Conservation (phyloP, 148 eudicot species). For the Cornus florida region DNA sequence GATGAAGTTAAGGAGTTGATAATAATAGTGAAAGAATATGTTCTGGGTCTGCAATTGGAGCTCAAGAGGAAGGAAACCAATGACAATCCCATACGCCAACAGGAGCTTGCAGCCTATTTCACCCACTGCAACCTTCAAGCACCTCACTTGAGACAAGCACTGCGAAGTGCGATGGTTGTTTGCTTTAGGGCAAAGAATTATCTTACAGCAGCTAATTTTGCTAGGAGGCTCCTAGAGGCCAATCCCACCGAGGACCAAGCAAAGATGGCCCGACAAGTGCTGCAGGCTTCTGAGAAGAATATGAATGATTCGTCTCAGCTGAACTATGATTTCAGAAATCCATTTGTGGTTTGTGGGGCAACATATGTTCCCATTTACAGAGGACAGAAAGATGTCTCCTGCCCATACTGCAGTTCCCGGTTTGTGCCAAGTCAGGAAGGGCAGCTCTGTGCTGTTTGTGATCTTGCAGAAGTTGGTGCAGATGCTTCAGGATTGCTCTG, state of each 20-base stretch:
- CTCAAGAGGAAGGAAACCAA: conserved; percentile 69
- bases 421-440: conserved; percentile 82
- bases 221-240: conserved; percentile 75
- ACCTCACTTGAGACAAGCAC: conserved; percentile 82
- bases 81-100: conserved; percentile 75
- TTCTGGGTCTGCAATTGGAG: conserved; percentile 82
- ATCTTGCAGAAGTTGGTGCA: conserved; percentile 72
- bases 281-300: conserved; percentile 83
- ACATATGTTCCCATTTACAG: conserved; percentile 81
- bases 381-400: conserved; percentile 74
- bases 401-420: conserved; percentile 80
- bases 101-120: conserved; percentile 93
- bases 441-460: conserved; percentile 79
- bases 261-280: conserved; percentile 68
- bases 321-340: conserved; percentile 94
- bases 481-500: conserved; percentile 97
- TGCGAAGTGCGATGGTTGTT: conserved; percentile 69
- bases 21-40: conserved; percentile 78
- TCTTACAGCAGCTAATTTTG: conserved; percentile 76
- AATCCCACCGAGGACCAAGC: conserved; percentile 80
- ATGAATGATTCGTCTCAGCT: conserved; percentile 66
- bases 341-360: conserved; percentile 90
- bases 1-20: conserved; percentile 92
- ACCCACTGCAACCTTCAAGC: conserved; percentile 88
- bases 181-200: conserved; percentile 70